These are phyloP conservation scores for Macroventuria anomochaeta DNA, from an alignment of 2,329 filamentous ascomycete species.

Conservation along the genomic window DNA sequence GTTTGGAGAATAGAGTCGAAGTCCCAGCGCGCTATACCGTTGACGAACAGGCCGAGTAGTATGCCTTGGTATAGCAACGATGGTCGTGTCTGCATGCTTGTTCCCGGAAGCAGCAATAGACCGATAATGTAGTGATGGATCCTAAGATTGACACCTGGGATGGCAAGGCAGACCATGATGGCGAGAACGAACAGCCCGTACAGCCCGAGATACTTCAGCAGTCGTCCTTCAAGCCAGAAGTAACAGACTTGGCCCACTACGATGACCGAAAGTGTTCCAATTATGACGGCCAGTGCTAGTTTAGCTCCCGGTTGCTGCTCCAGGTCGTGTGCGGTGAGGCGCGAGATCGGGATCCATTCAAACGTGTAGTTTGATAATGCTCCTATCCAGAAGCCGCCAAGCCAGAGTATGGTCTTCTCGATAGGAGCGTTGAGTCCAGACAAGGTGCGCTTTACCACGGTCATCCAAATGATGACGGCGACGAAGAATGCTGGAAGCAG, in stretches of 20 bases:
- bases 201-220: conserved; percentile 77
- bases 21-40: conserved; percentile 47
- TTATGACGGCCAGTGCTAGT: conserved; percentile 76
- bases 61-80: conserved; percentile 47
- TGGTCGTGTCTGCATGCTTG: conserved; percentile 44
- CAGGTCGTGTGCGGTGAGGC: conserved; percentile 86
- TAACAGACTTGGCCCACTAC: conserved; percentile 79
- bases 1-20: conserved; percentile 77
- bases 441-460: conserved; percentile 77
- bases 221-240: conserved; percentile 82
- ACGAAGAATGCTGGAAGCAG: conserved; percentile 87
- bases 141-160: conserved; percentile 80
- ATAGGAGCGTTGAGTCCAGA: conserved; percentile 76
- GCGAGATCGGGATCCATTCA: conserved; percentile 87
- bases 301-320: conserved; percentile 87
- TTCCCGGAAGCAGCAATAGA: conserved; percentile 45
- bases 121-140: conserved; percentile 73
- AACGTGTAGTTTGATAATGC: conserved; percentile 94
- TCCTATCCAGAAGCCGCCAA: conserved; percentile 88
- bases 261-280: conserved; percentile 71
- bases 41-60: conserved; percentile 46
- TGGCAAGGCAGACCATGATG: conserved; percentile 71
- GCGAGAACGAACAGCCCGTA: conserved; percentile 71
- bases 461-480: conserved; percentile 82
- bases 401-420: conserved; percentile 87